Evolutionary conservation across 2,329 filamentous ascomycete species (phyloP).

Genomic region (Sphaerulina populicola): DNA sequence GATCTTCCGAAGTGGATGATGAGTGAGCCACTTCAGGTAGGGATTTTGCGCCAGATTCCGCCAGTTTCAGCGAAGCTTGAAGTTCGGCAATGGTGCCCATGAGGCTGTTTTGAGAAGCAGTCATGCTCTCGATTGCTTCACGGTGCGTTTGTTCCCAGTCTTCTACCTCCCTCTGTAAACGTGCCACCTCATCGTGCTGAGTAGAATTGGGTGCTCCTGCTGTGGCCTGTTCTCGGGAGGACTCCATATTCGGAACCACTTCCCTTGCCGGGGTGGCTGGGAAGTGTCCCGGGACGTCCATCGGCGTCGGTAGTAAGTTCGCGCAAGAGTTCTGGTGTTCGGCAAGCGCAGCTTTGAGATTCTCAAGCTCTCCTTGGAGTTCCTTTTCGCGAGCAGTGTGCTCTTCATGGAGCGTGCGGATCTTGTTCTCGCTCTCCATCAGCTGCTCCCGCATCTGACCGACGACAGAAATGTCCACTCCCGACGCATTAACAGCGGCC

Average conservation of each 20-base stretch:
- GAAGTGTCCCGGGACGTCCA: constrained; percentile 34
- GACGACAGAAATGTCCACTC: constrained; percentile 86
- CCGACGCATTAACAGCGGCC: constrained; percentile 55
- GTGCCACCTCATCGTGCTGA: constrained; percentile 47
- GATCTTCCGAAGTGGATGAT: neutral
- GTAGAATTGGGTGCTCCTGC: constrained; percentile 16
- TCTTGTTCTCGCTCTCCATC: constrained; percentile 71
- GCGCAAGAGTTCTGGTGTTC: constrained; percentile 22
- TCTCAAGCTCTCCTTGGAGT: constrained; percentile 61
- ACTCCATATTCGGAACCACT: constrained; percentile 23
- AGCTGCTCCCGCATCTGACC: constrained; percentile 81
- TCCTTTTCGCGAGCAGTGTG: constrained; percentile 69
- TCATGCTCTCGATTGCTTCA: constrained; percentile 59
- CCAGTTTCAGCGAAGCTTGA: constrained; percentile 49
- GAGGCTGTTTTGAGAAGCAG: constrained; percentile 64
- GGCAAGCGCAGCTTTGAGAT: constrained; percentile 51
- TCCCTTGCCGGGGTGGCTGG: constrained; percentile 32
- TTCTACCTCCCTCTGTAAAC: constrained; percentile 62
- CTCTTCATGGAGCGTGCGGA: constrained; percentile 62
- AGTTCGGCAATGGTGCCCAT: constrained; percentile 64
- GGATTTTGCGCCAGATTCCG: constrained; percentile 25
- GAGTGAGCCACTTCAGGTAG: too few relatives aligned
- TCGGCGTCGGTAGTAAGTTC: constrained; percentile 20
- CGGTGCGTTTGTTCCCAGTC: constrained; percentile 72
- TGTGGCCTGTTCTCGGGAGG: constrained; percentile 22